phyloP scores from a whole-genome alignment of 345 rosid genomes.

The Brassica nigra region DNA sequence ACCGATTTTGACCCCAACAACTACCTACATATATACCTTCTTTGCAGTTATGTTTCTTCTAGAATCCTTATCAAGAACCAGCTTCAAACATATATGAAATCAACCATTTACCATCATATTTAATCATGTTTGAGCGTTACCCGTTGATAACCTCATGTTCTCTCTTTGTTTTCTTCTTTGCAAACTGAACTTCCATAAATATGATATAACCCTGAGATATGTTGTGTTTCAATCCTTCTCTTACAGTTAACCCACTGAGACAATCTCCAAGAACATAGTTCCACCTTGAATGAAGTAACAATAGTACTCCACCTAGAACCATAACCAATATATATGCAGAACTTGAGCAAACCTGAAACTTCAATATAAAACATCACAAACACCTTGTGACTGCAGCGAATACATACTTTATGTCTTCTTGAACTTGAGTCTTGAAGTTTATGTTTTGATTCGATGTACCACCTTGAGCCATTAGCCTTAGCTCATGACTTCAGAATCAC shows the following conservation, averaged over 20 bases:
- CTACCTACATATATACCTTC: too few species aligned
- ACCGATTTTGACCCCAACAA: too few species aligned
- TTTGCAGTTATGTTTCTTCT: background rate
- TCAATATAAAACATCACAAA: background rate
- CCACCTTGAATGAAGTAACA: too few species aligned
- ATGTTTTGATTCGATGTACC: background rate
- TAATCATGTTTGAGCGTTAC: background rate
- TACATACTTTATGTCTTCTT: background rate
- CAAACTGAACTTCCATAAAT: background rate
- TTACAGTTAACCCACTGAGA: too few species aligned
- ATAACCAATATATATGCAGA: background rate
- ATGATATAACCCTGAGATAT: too few species aligned
- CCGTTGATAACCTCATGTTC: background rate
- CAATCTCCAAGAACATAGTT: too few species aligned
- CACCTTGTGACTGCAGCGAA: background rate
- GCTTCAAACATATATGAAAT: background rate
- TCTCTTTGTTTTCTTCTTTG: background rate
- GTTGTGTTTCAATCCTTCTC: too few species aligned
- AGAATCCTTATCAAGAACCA: background rate
- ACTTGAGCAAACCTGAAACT: background rate
- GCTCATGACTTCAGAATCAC: background rate
- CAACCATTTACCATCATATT: background rate
- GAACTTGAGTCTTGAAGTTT: background rate
- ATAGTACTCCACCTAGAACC: too few species aligned
- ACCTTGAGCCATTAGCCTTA: background rate